phyloP scores from a whole-genome alignment of 2,329 filamentous ascomycete species.

The Myriosclerotinia duriaeana region DNA sequence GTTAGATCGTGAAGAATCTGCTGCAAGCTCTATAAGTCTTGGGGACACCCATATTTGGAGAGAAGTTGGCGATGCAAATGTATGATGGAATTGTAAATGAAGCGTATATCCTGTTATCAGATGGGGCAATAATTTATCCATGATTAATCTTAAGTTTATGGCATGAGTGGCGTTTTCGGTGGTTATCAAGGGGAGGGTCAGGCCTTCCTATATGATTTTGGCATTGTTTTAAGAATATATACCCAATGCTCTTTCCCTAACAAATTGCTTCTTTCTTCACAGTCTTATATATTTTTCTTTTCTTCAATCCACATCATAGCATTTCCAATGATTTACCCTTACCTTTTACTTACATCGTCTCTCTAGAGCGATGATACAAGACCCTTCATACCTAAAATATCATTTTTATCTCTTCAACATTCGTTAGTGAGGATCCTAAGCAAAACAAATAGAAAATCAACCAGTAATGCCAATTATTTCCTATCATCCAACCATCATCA shows the following conservation, averaged over 20 bases:
- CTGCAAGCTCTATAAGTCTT: conserved; percentile 48
- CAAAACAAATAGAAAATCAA: neutral
- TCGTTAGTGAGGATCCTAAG: neutral
- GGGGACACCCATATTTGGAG: conserved; percentile 54
- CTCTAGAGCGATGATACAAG: conserved; percentile 14
- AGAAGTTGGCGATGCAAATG: conserved; percentile 41
- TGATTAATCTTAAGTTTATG: neutral
- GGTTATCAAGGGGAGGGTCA: conserved; percentile 9
- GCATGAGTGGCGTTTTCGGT: conserved; percentile 24
- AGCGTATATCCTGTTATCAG: neutral
- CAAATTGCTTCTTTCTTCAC: neutral
- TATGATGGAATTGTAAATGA: conserved; percentile 30
- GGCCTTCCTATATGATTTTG: conserved; percentile 26
- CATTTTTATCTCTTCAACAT: neutral
- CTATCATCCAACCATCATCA: conserved; percentile 34
- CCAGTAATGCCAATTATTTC: conserved; percentile 31
- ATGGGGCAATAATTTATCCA: neutral
- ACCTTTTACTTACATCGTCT: conserved; percentile 1
- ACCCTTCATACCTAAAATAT: conserved; percentile 10
- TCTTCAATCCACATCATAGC: neutral
- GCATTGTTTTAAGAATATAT: conserved; percentile 17
- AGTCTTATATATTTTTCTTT: neutral
- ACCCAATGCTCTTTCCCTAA: conserved; percentile 20
- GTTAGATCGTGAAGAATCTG: conserved; percentile 41
- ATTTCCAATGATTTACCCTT: conserved; percentile 5